Evolutionary conservation across 148 eudicot genomes (phyloP).

Genomic region (Dysphania ambrosioides): DNA sequence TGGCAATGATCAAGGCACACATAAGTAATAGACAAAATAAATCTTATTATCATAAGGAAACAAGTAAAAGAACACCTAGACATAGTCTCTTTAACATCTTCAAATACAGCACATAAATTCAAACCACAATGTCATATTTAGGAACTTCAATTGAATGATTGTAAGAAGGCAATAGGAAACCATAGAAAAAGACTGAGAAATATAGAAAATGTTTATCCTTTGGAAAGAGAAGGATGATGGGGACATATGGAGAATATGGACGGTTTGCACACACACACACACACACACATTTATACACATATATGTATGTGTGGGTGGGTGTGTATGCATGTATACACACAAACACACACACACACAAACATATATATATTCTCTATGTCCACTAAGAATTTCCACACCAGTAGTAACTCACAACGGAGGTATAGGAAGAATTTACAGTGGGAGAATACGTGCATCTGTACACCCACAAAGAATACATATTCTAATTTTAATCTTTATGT

Average conservation of each 20-base stretch:
- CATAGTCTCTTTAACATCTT: background rate
- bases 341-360: too few relatives aligned
- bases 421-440: too few relatives aligned
- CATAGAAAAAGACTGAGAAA: background rate
- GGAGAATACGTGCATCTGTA: background rate
- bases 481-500: too few relatives aligned
- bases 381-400: background rate
- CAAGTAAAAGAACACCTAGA: background rate
- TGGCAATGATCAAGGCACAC: background rate
- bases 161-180: too few relatives aligned
- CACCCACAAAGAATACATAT: background rate
- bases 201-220: background rate
- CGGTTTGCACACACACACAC: too few relatives aligned
- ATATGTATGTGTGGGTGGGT: too few relatives aligned
- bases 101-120: background rate
- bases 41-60: background rate
- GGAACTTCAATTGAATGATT: too few relatives aligned
- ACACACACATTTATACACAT: too few relatives aligned
- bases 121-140: too few relatives aligned
- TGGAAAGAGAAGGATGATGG: too few relatives aligned
- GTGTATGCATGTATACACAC: too few relatives aligned
- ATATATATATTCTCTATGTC: background rate
- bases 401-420: background rate
- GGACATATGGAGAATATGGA: background rate
- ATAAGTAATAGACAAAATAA: background rate